Evolutionary conservation across 441 rosid species (phyloP).

Genomic region (Hypseocharis bilobata): DNA sequence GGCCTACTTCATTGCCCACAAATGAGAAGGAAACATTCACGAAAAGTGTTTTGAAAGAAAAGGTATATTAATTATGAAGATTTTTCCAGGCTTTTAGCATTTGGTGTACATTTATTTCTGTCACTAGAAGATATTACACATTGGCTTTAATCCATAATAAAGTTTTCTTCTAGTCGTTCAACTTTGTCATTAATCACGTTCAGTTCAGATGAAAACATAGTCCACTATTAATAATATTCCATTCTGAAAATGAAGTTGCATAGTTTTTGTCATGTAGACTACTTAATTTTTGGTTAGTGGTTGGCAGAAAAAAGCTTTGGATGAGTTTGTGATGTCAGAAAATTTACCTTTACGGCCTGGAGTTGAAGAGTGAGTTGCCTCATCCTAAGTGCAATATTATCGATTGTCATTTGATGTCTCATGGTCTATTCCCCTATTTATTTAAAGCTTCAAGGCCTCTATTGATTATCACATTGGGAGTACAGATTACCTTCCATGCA

Average conservation of each 20-base stretch:
- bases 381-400: conserved; percentile 2
- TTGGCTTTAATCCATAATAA: not conserved
- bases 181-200: no score
- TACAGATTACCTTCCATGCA: not conserved
- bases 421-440: not conserved
- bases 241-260: not conserved
- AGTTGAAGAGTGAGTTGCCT: conserved; percentile 58
- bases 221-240: not conserved
- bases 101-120: not conserved
- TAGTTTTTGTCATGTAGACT: conserved; percentile 5
- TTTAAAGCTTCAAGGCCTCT: not conserved
- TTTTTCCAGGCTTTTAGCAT: not conserved
- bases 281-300: conserved; percentile 22
- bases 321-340: conserved; percentile 53
- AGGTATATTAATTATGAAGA: conserved; percentile 44
- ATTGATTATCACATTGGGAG: not conserved
- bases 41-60: conserved; percentile 57
- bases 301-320: conserved; percentile 65
- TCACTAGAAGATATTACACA: not conserved
- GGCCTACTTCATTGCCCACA: conserved; percentile 90
- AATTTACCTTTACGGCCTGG: conserved; percentile 74
- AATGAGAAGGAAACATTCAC: conserved; percentile 63
- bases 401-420: not conserved
- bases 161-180: not conserved
- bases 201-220: not conserved